Base-by-base conservation (phyloP, 192 early-diverging fungal species). In the Globomyces pollinis-pini region DNA sequence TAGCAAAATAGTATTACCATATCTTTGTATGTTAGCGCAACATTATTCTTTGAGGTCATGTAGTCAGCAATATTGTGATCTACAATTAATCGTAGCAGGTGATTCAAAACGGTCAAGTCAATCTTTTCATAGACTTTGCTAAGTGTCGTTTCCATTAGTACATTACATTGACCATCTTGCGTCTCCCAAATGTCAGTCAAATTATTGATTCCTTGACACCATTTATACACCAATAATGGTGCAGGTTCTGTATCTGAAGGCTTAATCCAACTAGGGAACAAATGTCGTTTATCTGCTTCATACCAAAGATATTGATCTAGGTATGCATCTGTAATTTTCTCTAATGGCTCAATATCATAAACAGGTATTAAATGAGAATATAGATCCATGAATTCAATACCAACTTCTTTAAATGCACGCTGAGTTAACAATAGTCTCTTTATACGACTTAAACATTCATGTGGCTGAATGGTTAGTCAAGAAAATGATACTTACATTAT, bases 41-140 rank as follows among this genome's bases (percentile, higher is more conserved):
- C 87, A 77, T 99, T 99, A 78, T 99, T 99, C 77, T 99, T 99
- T 61, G 94, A 91, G 0, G 96, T 96, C 84, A 97, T 94, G 67
- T 99, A 99, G 63, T 99, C 96, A n/a, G 96, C 96, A 80, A 99
- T 83, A 67, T 97, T 96, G 80, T 97, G 96, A 74, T 99, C 96
- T 35, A 99, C 74, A 72, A 99, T 91, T 35, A 99, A 77, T 38
- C 96, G 85, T 64, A 99, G 71, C 29, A 99, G 76, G 41, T 92
- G 85, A 54, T 93, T 92, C 32, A 99, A 83, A 43, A 99, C 74
- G 29, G 93, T 97, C 60, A 99, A 79, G 80, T 99, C 94, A 34
- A 99, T 89, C 78, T 97, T 97, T 68, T 96, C 94, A 60, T 91
- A 91, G 15, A 97, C 84, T 50, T 90, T 90, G 69, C 86, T 88